Percentiles rank a stretch among this genome's conserved stretches.
Conservation (phyloP, 129 eudicot species). For the Centella asiatica region DNA sequence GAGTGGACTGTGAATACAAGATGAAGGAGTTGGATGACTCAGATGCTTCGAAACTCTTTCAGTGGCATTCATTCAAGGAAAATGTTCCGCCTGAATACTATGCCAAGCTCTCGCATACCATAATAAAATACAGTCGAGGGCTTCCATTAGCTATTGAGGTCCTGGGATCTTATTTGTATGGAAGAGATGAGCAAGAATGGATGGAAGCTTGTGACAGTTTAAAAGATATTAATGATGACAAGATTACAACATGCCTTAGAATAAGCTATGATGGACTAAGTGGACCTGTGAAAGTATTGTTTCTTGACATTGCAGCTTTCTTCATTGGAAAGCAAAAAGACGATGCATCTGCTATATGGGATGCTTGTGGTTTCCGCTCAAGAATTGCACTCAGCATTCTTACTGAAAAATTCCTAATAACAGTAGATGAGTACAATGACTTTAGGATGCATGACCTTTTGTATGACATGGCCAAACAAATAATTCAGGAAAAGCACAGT, state of each 20-base stretch:
- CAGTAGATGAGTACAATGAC: not conserved
- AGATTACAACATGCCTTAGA: conserved; percentile 10
- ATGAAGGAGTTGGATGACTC: not conserved
- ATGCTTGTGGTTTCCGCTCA: conserved; percentile 4
- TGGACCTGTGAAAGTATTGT: not conserved
- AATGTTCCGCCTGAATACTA: conserved; percentile 2
- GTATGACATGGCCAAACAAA: conserved; percentile 8
- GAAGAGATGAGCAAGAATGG: conserved; percentile 9
- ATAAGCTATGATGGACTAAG: conserved; percentile 7
- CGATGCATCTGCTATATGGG: not conserved
- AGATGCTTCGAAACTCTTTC: conserved; percentile 22
- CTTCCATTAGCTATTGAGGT: too few species aligned
- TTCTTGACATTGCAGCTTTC: conserved; percentile 23
- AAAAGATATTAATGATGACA: not conserved
- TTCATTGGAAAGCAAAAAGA: conserved; percentile 2
- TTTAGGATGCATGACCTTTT: conserved; percentile 16
- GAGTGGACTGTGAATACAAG: conserved; percentile 10
- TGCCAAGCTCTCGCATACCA: conserved; percentile 3
- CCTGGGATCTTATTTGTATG: conserved; percentile 21
- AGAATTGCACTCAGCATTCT: not conserved
- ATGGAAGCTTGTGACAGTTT: not conserved
- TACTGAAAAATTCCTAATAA: not conserved
- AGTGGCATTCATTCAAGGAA: conserved; percentile 20
- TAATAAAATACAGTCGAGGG: conserved; percentile 17
- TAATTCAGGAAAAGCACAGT: not conserved